A percentile compares a stretch with the other conserved stretches of the same genome.
Conservation (phyloP, 208 protist species). For the Leishmania tropica region DNA sequence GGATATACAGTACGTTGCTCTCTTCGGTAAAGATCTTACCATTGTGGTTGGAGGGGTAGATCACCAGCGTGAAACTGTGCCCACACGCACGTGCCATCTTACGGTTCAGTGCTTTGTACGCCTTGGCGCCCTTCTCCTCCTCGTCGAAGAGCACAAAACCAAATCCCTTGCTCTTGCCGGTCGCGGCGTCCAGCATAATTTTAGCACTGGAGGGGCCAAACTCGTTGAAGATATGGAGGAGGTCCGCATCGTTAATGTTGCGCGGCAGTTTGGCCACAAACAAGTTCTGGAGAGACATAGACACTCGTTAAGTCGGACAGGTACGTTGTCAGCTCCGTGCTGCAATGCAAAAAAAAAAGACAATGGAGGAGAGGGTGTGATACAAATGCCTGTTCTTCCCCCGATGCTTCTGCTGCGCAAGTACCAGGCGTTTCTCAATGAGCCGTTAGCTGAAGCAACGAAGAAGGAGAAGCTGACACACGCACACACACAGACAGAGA, state of each 20-base stretch:
- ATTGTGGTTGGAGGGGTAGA: conserved; percentile 80
- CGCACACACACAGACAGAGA: not conserved
- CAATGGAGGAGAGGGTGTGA: not conserved
- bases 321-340: too few relatives aligned
- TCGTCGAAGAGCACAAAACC: conserved; percentile 96
- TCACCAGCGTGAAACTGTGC: conserved; percentile 70
- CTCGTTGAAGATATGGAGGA: conserved; percentile 63
- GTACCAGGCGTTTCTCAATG: not conserved
- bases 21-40: conserved; percentile 54
- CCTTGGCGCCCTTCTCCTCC: conserved; percentile 77
- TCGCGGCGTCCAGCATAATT: conserved; percentile 85
- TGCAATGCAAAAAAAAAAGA: not conserved
- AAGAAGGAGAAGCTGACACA: not conserved
- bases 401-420: not conserved
- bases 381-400: not conserved
- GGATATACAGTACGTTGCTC: conserved; percentile 74
- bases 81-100: conserved; percentile 44
- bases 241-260: conserved; percentile 69
- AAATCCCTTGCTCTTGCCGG: conserved; percentile 92
- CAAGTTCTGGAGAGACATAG: conserved; percentile 52
- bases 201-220: conserved; percentile 89
- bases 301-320: too few relatives aligned
- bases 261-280: conserved; percentile 92
- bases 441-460: not conserved
- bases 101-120: conserved; percentile 65